Evolutionary conservation across 441 rosid species (phyloP).

Genomic region (Mallotus japonicus): DNA sequence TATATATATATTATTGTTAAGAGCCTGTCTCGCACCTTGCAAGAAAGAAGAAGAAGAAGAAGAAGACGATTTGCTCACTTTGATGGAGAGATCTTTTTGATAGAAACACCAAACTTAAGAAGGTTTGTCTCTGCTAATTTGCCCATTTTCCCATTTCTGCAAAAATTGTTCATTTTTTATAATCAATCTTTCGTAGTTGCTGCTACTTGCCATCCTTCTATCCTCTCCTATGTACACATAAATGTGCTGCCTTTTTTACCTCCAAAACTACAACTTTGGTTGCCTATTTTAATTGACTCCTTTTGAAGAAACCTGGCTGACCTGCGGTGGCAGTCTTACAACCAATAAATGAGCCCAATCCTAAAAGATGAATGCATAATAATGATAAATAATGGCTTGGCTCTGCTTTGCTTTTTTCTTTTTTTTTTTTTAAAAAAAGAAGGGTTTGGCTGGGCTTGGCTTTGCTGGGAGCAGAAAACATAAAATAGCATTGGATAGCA

Average conservation of each 20-base stretch:
- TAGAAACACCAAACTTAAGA: not conserved
- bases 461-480: not conserved
- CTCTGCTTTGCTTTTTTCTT: too few species aligned
- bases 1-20: too few species aligned
- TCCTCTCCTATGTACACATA: not conserved
- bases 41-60: not conserved
- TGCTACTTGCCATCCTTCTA: too few species aligned
- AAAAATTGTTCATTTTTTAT: not conserved
- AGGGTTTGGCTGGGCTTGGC: too few species aligned
- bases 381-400: not conserved
- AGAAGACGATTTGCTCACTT: not conserved
- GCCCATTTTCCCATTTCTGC: not conserved
- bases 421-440: too few species aligned
- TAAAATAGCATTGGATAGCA: not conserved
- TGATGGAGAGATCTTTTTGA: not conserved
- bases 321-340: not conserved
- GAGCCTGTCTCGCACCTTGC: too few species aligned
- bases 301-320: constrained; percentile 14
- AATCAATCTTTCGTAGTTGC: too few species aligned
- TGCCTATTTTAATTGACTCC: not conserved
- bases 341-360: constrained; percentile 9
- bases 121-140: not conserved
- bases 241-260: not conserved
- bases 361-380: not conserved
- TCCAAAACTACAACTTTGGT: not conserved